Evolutionary conservation across 129 eudicot genomes (phyloP).

Genomic region (Rutidosis leptorrhynchoides): DNA sequence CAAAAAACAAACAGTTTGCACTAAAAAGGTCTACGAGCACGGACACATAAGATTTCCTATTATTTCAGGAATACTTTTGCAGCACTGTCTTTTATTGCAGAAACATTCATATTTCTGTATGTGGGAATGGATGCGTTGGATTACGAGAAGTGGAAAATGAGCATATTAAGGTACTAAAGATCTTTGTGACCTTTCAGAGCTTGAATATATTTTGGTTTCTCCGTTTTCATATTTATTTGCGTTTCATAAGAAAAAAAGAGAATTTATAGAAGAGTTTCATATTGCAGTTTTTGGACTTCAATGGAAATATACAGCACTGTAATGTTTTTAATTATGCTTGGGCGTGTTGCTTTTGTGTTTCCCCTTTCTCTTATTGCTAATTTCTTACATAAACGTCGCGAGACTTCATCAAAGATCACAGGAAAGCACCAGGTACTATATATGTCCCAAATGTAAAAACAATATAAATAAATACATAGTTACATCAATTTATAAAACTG

Average conservation of each 20-base stretch:
- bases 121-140: conserved; percentile 97
- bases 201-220: not conserved
- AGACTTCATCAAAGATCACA: conserved; percentile 47
- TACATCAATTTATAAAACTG: not conserved
- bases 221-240: not conserved
- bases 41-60: not conserved
- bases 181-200: not conserved
- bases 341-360: conserved; percentile 92
- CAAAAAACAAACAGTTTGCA: too few species aligned
- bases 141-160: conserved; percentile 81
- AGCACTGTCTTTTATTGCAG: conserved; percentile 91
- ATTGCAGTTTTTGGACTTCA: conserved; percentile 53
- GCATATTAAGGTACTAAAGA: conserved; percentile 52
- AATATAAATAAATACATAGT: too few species aligned
- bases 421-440: conserved; percentile 53
- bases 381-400: conserved; percentile 42
- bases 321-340: conserved; percentile 59
- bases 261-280: not conserved
- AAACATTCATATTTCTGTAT: conserved; percentile 85
- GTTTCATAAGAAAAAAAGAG: not conserved
- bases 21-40: too few species aligned
- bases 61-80: conserved; percentile 85
- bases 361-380: conserved; percentile 77
- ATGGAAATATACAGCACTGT: conserved; percentile 49
- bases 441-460: not conserved